These are phyloP conservation scores for Yamadazyma blattariae DNA, from an alignment of 1,139 yeast species.

Conservation along the genomic window DNA sequence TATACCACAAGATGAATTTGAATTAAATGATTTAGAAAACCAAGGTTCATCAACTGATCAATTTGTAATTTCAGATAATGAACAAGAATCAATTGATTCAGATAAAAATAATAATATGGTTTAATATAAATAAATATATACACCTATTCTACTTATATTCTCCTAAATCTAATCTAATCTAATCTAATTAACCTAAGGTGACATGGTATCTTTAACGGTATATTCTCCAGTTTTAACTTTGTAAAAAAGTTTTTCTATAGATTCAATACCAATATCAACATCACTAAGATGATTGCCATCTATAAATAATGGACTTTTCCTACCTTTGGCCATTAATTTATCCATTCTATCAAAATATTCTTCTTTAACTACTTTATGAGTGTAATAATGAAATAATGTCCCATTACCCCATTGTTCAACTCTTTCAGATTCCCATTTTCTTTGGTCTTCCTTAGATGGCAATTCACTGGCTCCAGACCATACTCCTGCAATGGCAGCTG, in stretches of 20 bases:
- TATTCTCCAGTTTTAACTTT: slow-evolving; percentile 16
- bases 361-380: slow-evolving; percentile 18
- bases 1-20: slow-evolving; percentile 7
- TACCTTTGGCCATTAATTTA: slow-evolving; percentile 20
- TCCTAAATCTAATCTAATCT: no score
- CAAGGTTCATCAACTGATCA: not conserved
- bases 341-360: slow-evolving; percentile 22
- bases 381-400: slow-evolving; percentile 24
- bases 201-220: slow-evolving; percentile 10
- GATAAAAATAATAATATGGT: not conserved
- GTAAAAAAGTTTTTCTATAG: slow-evolving; percentile 25
- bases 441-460: slow-evolving; percentile 29
- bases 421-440: slow-evolving; percentile 26
- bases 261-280: slow-evolving; percentile 20
- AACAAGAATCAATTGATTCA: not conserved
- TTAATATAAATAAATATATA: not conserved
- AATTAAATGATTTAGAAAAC: slow-evolving; percentile 7
- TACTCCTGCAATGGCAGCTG: slow-evolving; percentile 47
- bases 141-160: no score
- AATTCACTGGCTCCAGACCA: slow-evolving; percentile 33
- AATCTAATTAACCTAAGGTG: no score
- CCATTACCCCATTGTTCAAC: slow-evolving; percentile 20
- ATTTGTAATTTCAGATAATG: slow-evolving; percentile 9
- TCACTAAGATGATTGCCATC: slow-evolving; percentile 24
- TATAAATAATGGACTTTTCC: slow-evolving; percentile 23